A percentile compares a stretch with the other conserved stretches of the same genome.
phyloP scores from a whole-genome alignment of 2,329 filamentous ascomycete species.

The Coleophoma crateriformis region DNA sequence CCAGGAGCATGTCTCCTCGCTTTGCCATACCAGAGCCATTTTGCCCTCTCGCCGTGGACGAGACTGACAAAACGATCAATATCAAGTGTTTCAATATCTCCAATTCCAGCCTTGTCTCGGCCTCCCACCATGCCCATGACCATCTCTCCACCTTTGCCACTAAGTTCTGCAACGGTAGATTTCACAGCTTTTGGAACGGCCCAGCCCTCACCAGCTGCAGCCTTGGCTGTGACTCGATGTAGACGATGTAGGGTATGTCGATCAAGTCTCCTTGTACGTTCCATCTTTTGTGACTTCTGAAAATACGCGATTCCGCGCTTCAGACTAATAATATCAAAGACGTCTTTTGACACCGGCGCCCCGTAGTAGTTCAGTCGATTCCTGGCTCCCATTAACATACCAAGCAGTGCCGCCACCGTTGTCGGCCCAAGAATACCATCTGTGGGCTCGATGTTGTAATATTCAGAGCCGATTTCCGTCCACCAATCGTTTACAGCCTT shows the following conservation, averaged over 20 bases:
- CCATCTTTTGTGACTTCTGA: constrained; percentile 81
- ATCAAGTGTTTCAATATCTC: constrained; percentile 87
- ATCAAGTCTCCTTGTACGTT: constrained; percentile 73
- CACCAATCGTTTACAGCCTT: constrained; percentile 91
- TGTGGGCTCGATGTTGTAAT: constrained; percentile 87
- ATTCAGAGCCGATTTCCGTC: constrained; percentile 85
- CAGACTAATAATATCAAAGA: constrained; percentile 77
- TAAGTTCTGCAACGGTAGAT: constrained; percentile 87
- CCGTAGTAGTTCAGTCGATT: constrained; percentile 84
- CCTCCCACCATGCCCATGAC: constrained; percentile 87
- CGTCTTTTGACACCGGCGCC: constrained; percentile 81
- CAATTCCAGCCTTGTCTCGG: constrained; percentile 82
- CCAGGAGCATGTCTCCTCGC: constrained; percentile 57
- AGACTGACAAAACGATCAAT: constrained; percentile 78
- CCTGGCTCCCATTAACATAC: constrained; percentile 81
- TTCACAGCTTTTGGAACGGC: constrained; percentile 91
- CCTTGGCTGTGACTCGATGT: constrained; percentile 81
- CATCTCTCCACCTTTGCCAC: constrained; percentile 89
- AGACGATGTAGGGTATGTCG: constrained; percentile 76
- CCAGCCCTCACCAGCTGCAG: constrained; percentile 84
- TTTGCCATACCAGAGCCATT: constrained; percentile 95
- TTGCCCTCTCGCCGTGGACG: constrained; percentile 74
- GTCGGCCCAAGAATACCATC: constrained; percentile 91
- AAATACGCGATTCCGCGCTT: constrained; percentile 84
- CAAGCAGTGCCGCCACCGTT: constrained; percentile 81